These are phyloP conservation scores for Isabelozyma gotoi DNA, from an alignment of 805 yeast species.

Conservation along the genomic window DNA sequence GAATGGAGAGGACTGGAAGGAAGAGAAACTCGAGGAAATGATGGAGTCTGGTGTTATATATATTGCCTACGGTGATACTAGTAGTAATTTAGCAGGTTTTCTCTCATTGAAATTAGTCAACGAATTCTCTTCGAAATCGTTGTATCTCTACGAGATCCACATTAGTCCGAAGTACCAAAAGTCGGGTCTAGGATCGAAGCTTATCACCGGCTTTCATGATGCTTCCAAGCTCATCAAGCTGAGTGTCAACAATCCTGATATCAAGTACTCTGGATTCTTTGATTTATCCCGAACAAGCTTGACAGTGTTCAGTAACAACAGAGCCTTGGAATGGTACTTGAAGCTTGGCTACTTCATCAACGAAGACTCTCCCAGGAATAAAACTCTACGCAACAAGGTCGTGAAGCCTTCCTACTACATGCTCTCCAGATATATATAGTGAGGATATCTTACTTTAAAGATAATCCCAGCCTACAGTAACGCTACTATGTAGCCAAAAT, in stretches of 20 bases:
- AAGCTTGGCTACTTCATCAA: conserved; percentile 37
- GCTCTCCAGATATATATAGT: background rate
- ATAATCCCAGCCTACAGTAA: too few relatives aligned
- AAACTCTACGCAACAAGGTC: conserved; percentile 30
- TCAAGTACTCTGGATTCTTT: conserved; percentile 6
- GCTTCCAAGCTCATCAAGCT: conserved; percentile 18
- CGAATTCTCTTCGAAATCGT: conserved; percentile 37
- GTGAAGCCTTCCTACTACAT: conserved; percentile 31
- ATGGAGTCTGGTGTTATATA: conserved; percentile 47
- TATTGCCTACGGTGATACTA: conserved; percentile 24
- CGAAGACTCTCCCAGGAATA: conserved; percentile 46
- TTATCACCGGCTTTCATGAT: conserved; percentile 37
- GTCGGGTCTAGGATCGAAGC: conserved; percentile 33
- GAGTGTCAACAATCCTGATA: background rate
- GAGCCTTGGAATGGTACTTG: conserved; percentile 45
- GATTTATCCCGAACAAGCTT: conserved; percentile 31
- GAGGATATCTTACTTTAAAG: too few relatives aligned
- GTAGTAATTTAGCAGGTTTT: conserved; percentile 34
- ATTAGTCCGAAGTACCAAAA: conserved; percentile 34
- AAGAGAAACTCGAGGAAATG: conserved; percentile 45
- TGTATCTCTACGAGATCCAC: conserved; percentile 62
- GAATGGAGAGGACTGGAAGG: conserved; percentile 42
- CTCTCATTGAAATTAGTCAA: conserved; percentile 45
- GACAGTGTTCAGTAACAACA: conserved; percentile 53
- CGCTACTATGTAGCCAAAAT: background rate